Evolutionary conservation across 805 yeast genomes (phyloP), one percentile per base, ranked within the genome.

Genomic region (Kodamaea leandrae): DNA sequence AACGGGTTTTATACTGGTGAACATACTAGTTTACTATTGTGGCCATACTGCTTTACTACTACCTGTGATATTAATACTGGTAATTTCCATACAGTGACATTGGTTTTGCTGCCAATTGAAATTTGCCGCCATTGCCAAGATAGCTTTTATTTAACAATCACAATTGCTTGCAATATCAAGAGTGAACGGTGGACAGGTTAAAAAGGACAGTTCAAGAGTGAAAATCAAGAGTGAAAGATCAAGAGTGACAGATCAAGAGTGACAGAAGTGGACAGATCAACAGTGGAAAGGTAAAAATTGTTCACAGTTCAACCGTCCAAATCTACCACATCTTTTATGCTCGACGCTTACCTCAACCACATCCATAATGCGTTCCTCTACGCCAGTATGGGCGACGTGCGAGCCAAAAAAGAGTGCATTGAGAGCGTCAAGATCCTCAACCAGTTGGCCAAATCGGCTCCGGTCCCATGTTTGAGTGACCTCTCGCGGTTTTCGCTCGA

Each of bases 361-460:
- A 34, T 37, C 23, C 43, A 36, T 16, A n/a, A 24, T 13, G 18
- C 36, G 4, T 32, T 17, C 17, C 27, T 35, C 25, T 19, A 43
- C 10, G 30, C 35, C 17, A 44, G 60, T 14, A 30, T 50, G 14
- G 54, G 49, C 12, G 40, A 53, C 36, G n/a, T 16, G 12, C 43
- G 37, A 2, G 51, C 64, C n/a, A 54, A 48, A 36, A 44, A 38
- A 17, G 23, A 33, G n/a, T 54, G 57, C 41, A 35, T 63, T 18
- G 43, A 48, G 7, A 57, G 57, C 8, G 49, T 62, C 16, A 62
- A 58, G 39, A 9, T 51, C 1, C 45, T 64, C 23, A 64, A 61
- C 40, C 20, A 17, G 4, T 13, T 52, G 17, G 36, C 54, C 4
- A 51, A 57, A 36, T 6, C 19, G 2, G 13, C 5, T 13, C 17